Evolutionary conservation across 2,329 filamentous ascomycete genomes (phyloP).

Genomic region (Fusarium sp.): DNA sequence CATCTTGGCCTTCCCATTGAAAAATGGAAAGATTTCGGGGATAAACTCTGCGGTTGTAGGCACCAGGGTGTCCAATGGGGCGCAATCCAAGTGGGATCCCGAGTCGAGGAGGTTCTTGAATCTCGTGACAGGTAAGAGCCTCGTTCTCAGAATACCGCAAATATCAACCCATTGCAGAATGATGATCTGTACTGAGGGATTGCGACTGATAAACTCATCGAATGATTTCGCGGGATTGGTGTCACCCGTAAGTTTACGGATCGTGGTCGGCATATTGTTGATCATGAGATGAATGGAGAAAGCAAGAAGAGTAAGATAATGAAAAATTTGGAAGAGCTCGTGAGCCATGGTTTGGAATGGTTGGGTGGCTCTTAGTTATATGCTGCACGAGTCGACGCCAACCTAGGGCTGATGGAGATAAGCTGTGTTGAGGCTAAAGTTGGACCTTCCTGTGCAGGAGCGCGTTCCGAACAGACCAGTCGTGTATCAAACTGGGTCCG

Average conservation of each 20-base stretch:
- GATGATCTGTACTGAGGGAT: neutral
- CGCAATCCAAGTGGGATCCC: neutral
- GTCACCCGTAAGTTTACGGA: neutral
- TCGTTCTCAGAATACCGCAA: constrained; percentile 1
- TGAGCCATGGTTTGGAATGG: neutral
- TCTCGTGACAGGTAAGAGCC: neutral
- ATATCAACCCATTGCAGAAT: constrained; percentile 27
- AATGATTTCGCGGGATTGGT: fast-evolving
- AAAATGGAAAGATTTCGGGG: neutral
- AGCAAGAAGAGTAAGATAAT: too few relatives aligned
- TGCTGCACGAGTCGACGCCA: too few relatives aligned
- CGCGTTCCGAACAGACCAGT: neutral
- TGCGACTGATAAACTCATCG: neutral
- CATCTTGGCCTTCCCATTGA: constrained; percentile 1
- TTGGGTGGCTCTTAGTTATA: neutral
- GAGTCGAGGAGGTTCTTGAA: neutral
- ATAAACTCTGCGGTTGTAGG: constrained; percentile 10
- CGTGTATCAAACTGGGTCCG: fast-evolving
- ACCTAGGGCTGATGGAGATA: neutral
- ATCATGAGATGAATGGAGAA: neutral
- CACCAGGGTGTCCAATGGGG: constrained; percentile 14
- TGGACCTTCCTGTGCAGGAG: neutral
- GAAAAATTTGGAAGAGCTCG: neutral
- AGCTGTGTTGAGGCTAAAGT: neutral
- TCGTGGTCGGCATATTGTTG: neutral